Conservation (phyloP, 495 filamentous ascomycete genomes). For the Penicillium riverlandense region DNA sequence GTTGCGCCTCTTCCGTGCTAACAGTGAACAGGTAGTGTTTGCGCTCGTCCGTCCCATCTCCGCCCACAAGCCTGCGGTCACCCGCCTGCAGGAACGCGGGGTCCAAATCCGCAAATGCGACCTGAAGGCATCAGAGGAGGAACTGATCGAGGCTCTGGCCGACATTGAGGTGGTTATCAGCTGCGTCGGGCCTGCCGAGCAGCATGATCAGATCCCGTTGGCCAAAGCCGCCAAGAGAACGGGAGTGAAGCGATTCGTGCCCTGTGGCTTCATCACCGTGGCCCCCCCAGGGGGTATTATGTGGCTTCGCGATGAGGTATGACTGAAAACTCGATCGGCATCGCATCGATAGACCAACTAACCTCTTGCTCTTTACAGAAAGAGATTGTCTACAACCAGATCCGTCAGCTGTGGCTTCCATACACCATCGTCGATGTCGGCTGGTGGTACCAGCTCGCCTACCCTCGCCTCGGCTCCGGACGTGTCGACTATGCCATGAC, state of each 20-base stretch:
- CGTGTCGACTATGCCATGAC: constrained; percentile 45
- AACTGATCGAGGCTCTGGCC: constrained; percentile 37
- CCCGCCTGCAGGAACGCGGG: constrained; percentile 35
- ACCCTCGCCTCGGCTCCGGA: constrained; percentile 45
- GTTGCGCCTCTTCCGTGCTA: not conserved
- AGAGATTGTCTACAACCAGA: constrained; percentile 48
- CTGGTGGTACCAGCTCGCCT: constrained; percentile 51
- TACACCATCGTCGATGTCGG: constrained; percentile 59
- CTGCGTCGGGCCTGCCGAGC: constrained; percentile 38
- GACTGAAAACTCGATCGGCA: not conserved
- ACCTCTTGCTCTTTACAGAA: constrained; percentile 27
- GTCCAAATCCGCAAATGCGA: constrained; percentile 42
- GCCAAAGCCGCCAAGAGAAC: constrained; percentile 48
- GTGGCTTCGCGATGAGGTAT: constrained; percentile 41
- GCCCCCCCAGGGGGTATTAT: constrained; percentile 40
- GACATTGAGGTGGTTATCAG: constrained; percentile 49
- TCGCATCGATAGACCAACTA: constrained; percentile 4
- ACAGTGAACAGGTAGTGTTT: constrained; percentile 35
- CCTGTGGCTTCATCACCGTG: constrained; percentile 47
- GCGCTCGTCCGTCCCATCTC: constrained; percentile 44
- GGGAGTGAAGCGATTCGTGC: constrained; percentile 52
- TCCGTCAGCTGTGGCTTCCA: constrained; percentile 44
- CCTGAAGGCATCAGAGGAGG: constrained; percentile 36
- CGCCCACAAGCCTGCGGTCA: constrained; percentile 37
- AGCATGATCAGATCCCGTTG: constrained; percentile 44